Base-by-base conservation (phyloP, 176 grass and related monocot species). In the Neostapfia colusana region DNA sequence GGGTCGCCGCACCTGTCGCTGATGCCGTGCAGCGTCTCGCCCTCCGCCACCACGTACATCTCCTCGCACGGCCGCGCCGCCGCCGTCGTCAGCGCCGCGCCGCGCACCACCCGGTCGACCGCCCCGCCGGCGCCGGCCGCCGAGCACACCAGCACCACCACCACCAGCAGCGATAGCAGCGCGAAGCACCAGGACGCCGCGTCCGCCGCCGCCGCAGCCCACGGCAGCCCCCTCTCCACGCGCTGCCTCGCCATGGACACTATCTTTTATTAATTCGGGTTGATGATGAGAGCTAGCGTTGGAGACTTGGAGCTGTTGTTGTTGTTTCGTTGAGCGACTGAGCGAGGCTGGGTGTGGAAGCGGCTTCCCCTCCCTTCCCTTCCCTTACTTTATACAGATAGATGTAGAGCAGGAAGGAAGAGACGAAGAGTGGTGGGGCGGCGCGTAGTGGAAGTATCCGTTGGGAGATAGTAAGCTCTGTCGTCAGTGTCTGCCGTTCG, bases 1-100 rank as follows among this genome's bases (percentile, higher is more conserved):
- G 95, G 91, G 77, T 93, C 95, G 64, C 89, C 89, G 86, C 95
- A 97, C 67, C 70, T 91, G 87, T 93, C 95, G 84, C 91, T 97
- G 88, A 97, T 93, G 74, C 83, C 89, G 79, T 97, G 88, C 81
- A 93, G 89, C 72, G 94, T 93, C 67, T 97, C 91, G 2, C 89
- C 91, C 57, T 93, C 95, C 50, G 65, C 78, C n/a, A 99, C 95
- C 44, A 95, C 87, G 70, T 99, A 99, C 1, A 99, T 85, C 79
- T 99, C 95, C 55, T 95, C 87, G 80, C 95, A 99, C 38, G 89
- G 83, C 56, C 79, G 82, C 26, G 76, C 36, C 24, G 31, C 31
- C 31, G 2, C 1, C 31, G 31, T 2, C 31, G 56, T 53, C 40
- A 90, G 62, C 65, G 76, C 40, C 48, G 75, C 82, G 25, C 91